Evolutionary conservation across 2,329 filamentous ascomycete species (phyloP), one percentile per base, ranked within the genome.

Genomic region (Cercospora citrullina): DNA sequence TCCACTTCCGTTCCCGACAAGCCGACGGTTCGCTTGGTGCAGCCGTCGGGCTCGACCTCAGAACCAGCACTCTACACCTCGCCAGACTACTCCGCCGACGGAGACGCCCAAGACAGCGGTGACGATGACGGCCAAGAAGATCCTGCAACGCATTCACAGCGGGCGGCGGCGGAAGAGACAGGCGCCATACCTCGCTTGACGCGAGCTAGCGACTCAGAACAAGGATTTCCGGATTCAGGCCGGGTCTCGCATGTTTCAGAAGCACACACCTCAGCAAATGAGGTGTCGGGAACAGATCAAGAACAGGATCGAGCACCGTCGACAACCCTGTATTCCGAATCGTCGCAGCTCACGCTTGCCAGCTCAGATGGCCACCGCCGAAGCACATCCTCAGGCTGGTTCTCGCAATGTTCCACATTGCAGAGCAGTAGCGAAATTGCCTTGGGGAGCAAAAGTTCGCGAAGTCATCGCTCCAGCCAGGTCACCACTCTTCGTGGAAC

Each of bases 21-120:
- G 60, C 71, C 75, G 21, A 79, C 78, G 1, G 75, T 79, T 23
- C 76, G 78, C 66, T 71, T 79, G 61, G 76, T 79, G 66, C 68
- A 68, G 39, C 67, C 72, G 2, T 74, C 76, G 14, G 72, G 71
- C 14, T 70, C 74, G 60, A 68, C 62, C 33, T 62, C 60, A 30
- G 42, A 48, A 28, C 28, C 60, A 26, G 39, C 62, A 16, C 51
- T 51, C 30, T 57, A 10, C 58, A 60, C 31, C n/a, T 51, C 55
- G 12, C 57, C 21, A 31, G 59, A 16, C 12, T 23, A 16, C 10
- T 33, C 53, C 55, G 42, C 67, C 71, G 48, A 60, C 60, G 31
- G 66, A 55, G 55, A 21, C 39, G 59, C 64, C 23, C 39, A 53
- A 45, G 59, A 60, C 16, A 48, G 55, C 63, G 55, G 58, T 21